Evolutionary conservation across 2,329 filamentous ascomycete genomes (phyloP).

Genomic region (Intubia oerlemansii): DNA sequence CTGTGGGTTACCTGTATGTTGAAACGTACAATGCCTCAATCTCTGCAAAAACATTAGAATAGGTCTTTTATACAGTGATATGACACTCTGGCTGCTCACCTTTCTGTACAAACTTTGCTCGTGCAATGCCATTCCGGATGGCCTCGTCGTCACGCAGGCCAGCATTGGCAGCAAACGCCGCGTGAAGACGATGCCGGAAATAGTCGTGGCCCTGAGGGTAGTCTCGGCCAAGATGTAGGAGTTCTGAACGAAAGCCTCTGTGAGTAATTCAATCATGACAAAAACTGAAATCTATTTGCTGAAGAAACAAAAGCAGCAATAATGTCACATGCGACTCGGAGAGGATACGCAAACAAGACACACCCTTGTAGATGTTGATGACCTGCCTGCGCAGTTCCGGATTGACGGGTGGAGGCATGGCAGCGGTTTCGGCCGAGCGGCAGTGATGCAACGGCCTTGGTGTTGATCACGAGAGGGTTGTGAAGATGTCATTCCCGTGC

Average conservation of each 20-base stretch:
- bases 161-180: conserved; percentile 63
- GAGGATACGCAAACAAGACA: background rate
- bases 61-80: conserved; percentile 2
- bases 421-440: too few species aligned
- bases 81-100: conserved; percentile 22
- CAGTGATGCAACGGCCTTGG: too few species aligned
- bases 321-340: background rate
- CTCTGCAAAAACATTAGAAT: conserved; percentile 28
- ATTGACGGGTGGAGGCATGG: conserved; percentile 19
- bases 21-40: conserved; percentile 69
- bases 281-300: too few species aligned
- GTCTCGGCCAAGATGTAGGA: conserved; percentile 64
- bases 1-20: too few species aligned
- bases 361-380: conserved; percentile 77
- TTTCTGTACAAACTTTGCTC: conserved; percentile 81
- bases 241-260: conserved; percentile 47
- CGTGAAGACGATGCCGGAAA: conserved; percentile 63
- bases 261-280: too few species aligned
- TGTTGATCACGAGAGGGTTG: too few species aligned
- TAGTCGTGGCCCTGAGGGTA: conserved; percentile 71
- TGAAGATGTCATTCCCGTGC: too few species aligned
- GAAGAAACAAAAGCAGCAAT: too few species aligned
- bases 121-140: conserved; percentile 53
- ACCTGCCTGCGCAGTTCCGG: conserved; percentile 52
- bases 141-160: conserved; percentile 47